Conservation (phyloP, 1,284 basidiomycete genomes). For the Boletus semigastroideus region DNA sequence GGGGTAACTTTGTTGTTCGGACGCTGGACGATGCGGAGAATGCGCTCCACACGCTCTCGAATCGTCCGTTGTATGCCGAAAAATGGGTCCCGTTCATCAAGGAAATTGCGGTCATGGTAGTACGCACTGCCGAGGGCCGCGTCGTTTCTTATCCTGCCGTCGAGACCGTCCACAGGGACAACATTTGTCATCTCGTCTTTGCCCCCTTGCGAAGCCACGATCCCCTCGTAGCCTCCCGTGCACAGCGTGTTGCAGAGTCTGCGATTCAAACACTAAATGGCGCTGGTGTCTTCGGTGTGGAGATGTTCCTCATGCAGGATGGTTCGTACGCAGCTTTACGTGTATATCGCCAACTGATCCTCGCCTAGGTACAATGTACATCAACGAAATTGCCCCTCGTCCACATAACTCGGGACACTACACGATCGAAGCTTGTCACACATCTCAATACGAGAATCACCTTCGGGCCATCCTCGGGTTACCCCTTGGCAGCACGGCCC, state of each 20-base stretch:
- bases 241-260: conserved; percentile 76
- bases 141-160: conserved; percentile 89
- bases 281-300: conserved; percentile 96
- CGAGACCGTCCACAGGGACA: conserved; percentile 95
- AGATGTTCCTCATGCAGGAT: conserved; percentile 92
- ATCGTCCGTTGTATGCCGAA: conserved; percentile 86
- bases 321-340: conserved; percentile 45
- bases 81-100: conserved; percentile 89
- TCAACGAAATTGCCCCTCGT: conserved; percentile 99
- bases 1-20: conserved; percentile 86
- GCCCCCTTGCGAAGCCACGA: conserved; percentile 75
- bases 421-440: conserved; percentile 97
- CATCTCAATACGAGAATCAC: conserved; percentile 98
- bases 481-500: conserved; percentile 85
- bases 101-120: conserved; percentile 98
- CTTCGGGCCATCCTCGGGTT: conserved; percentile 93
- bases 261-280: conserved; percentile 83
- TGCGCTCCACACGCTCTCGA: conserved; percentile 67
- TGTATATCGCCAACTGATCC: neutral
- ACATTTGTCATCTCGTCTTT: conserved; percentile 91
- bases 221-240: conserved; percentile 57
- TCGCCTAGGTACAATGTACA: conserved; percentile 66
- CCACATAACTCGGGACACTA: conserved; percentile 99
- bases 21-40: conserved; percentile 53
- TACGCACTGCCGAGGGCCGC: conserved; percentile 74